Conservation (phyloP, 164 flowering plant species). For the Pachysandra terminalis region DNA sequence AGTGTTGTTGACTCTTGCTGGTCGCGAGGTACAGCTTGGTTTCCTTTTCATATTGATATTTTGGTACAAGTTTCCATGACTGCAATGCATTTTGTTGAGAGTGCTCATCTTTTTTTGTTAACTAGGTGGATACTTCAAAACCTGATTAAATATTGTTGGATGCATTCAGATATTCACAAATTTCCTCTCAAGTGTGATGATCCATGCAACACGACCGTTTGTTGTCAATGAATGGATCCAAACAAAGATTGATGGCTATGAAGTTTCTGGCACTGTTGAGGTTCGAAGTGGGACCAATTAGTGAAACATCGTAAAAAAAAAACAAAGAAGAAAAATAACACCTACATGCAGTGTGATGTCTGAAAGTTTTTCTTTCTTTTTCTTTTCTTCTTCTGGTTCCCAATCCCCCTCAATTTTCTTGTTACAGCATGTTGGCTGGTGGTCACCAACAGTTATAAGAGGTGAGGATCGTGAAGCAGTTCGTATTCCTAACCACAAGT, state of each 20-base stretch:
- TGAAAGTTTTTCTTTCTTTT: too few relatives aligned
- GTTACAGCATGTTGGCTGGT: conserved; percentile 96
- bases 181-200: conserved; percentile 93
- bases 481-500: conserved; percentile 95
- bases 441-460: conserved; percentile 96
- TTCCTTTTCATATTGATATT: neutral
- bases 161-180: conserved; percentile 79
- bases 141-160: conserved; percentile 5
- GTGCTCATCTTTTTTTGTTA: neutral
- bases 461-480: conserved; percentile 98
- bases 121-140: neutral
- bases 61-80: neutral
- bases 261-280: conserved; percentile 99
- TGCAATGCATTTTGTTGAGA: neutral
- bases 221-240: conserved; percentile 92
- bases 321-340: too few relatives aligned
- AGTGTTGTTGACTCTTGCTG: conserved; percentile 94
- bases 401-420: neutral
- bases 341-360: neutral
- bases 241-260: conserved; percentile 93
- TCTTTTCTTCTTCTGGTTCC: neutral
- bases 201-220: conserved; percentile 95
- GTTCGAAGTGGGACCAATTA: too few relatives aligned
- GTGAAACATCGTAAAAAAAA: too few relatives aligned
- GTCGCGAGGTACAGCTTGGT: conserved; percentile 75